These are phyloP conservation scores for Melampsora americana DNA, from an alignment of 1,284 basidiomycete species.

Conservation along the genomic window DNA sequence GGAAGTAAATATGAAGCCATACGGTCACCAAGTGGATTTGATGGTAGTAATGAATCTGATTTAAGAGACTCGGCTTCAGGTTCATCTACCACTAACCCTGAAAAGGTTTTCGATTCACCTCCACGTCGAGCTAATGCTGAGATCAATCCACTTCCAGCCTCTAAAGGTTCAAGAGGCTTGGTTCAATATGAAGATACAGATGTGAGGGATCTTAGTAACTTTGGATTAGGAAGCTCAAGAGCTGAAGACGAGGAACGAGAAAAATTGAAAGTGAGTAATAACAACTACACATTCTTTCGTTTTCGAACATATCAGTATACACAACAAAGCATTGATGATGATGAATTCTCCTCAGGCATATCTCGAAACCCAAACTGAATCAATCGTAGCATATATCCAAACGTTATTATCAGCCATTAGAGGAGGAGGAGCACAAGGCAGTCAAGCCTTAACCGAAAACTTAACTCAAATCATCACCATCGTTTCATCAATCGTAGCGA, in stretches of 20 bases:
- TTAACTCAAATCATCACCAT: slow-evolving; percentile 97
- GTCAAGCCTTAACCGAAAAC: slow-evolving; percentile 82
- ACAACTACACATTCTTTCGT: not conserved
- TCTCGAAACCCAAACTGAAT: slow-evolving; percentile 93
- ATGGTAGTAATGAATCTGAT: slow-evolving; percentile 35
- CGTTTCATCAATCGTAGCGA: slow-evolving; percentile 92
- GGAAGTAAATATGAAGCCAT: slow-evolving; percentile 30
- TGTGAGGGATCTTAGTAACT: not conserved
- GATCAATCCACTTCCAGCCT: not conserved
- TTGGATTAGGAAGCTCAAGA: not conserved
- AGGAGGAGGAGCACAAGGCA: slow-evolving; percentile 75
- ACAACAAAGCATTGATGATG: not conserved
- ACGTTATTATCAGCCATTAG: slow-evolving; percentile 82
- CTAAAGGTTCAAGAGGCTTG: slow-evolving; percentile 1
- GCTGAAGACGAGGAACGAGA: slow-evolving; percentile 54
- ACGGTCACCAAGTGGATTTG: slow-evolving; percentile 32
- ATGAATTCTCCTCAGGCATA: slow-evolving; percentile 66
- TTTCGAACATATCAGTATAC: no score
- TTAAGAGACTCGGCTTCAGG: slow-evolving; percentile 34
- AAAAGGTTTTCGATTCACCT: slow-evolving; percentile 43
- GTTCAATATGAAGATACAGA: not conserved
- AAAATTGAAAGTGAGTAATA: slow-evolving; percentile 4
- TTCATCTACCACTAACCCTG: slow-evolving; percentile 28
- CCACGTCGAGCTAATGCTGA: slow-evolving; percentile 6
- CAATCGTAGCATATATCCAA: slow-evolving; percentile 95